Conservation (phyloP, 371 early-diverging fungal genomes). For the Syncephalastrum contaminatum region DNA sequence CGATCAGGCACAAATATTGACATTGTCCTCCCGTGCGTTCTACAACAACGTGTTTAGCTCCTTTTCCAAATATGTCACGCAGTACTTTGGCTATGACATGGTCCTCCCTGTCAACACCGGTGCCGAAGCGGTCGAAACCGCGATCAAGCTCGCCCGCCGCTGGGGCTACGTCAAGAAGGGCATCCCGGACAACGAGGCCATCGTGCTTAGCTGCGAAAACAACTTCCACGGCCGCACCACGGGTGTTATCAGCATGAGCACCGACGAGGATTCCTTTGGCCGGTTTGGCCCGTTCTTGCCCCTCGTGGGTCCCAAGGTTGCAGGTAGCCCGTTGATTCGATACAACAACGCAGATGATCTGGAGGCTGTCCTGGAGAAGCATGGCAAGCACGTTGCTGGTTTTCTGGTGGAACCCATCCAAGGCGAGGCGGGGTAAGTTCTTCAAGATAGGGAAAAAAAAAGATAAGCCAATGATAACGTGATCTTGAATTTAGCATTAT, state of each 20-base stretch:
- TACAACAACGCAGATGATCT: constrained; percentile 89
- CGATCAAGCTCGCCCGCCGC: constrained; percentile 95
- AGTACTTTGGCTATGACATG: constrained; percentile 96
- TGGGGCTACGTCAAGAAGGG: constrained; percentile 96
- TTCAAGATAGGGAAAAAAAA: background rate
- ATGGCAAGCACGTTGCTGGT: constrained; percentile 83
- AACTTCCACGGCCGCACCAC: constrained; percentile 99
- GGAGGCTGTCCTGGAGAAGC: constrained; percentile 78
- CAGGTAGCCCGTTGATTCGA: constrained; percentile 45
- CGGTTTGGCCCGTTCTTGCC: constrained; percentile 96
- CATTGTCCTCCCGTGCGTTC: constrained; percentile 94
- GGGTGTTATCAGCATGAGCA: constrained; percentile 93
- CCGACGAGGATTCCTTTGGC: constrained; percentile 83
- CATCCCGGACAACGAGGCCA: constrained; percentile 80
- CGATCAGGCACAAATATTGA: constrained; percentile 84
- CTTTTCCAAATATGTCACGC: constrained; percentile 89
- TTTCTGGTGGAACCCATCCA: constrained; percentile 98
- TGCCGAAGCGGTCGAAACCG: constrained; percentile 98
- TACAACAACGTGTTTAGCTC: constrained; percentile 91
- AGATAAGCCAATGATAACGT: constrained; percentile 1
- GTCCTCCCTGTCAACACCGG: constrained; percentile 98
- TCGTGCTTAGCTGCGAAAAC: constrained; percentile 80
- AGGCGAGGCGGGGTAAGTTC: constrained; percentile 89
- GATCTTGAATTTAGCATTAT: constrained; percentile 58
- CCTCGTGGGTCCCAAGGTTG: constrained; percentile 75